Percentiles rank a stretch among this genome's conserved stretches.
phyloP scores from a whole-genome alignment of 768 basidiomycete genomes.

The Clathrus columnatus region DNA sequence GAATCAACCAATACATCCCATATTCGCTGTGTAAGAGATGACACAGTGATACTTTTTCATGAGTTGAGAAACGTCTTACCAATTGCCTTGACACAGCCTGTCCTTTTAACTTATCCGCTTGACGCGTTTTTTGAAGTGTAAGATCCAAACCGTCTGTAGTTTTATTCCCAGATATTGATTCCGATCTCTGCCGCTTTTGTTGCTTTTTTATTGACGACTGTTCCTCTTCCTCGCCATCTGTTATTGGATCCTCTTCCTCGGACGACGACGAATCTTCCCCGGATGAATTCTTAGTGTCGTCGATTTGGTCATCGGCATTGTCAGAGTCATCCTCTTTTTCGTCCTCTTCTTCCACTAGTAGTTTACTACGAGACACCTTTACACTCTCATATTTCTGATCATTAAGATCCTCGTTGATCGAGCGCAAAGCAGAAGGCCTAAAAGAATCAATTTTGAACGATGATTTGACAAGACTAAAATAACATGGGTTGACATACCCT shows the following conservation, averaged over 20 bases:
- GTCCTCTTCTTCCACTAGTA: conserved; percentile 37
- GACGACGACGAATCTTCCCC: conserved; percentile 14
- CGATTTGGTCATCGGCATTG: conserved; percentile 19
- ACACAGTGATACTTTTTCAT: too few relatives aligned
- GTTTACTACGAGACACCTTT: conserved; percentile 49
- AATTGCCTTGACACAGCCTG: conserved; percentile 76
- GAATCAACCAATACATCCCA: conserved; percentile 87
- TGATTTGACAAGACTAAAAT: background rate
- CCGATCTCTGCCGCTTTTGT: background rate
- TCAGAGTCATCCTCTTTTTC: conserved; percentile 23
- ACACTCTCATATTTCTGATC: conserved; percentile 77
- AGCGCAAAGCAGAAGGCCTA: conserved; percentile 66
- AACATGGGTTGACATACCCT: conserved; percentile 42
- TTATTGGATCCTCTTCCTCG: conserved; percentile 16
- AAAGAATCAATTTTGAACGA: background rate
- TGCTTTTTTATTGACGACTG: conserved; percentile 9
- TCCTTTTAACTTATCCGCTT: conserved; percentile 74
- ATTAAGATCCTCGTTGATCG: conserved; percentile 50
- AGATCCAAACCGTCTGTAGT: conserved; percentile 32
- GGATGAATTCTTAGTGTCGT: conserved; percentile 13
- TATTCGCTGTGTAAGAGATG: conserved; percentile 43
- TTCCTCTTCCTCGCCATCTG: conserved; percentile 15
- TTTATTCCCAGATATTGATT: background rate
- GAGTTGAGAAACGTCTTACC: conserved; percentile 34
- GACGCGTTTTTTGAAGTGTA: conserved; percentile 47